Percentiles rank a stretch among this genome's conserved stretches.
phyloP scores from a whole-genome alignment of 2,329 filamentous ascomycete genomes.

The Trichoderma harzianum region DNA sequence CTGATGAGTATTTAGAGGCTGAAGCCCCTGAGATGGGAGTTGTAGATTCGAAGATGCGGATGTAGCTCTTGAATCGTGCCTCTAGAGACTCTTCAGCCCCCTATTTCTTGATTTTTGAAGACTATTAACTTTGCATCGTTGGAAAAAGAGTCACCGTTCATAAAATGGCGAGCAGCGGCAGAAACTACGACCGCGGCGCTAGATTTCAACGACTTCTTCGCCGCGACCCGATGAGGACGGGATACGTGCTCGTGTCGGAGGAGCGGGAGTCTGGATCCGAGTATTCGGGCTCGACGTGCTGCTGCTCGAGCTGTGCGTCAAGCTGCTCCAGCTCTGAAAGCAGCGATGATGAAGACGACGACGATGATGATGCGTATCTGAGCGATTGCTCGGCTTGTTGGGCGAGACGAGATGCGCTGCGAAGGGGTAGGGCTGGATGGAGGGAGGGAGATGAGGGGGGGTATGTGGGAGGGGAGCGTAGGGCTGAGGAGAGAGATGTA shows the following conservation, averaged over 20 bases:
- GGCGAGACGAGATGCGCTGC: neutral
- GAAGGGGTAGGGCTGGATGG: neutral
- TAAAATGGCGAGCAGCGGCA: neutral
- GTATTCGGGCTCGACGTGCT: slow-evolving; percentile 10
- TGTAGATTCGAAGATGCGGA: neutral
- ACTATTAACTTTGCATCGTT: neutral
- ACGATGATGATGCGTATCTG: neutral
- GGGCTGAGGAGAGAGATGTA: neutral
- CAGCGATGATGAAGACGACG: neutral
- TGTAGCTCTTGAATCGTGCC: neutral
- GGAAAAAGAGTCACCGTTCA: neutral
- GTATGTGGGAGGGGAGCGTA: neutral
- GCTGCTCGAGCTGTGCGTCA: slow-evolving; percentile 9
- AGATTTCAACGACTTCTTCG: neutral
- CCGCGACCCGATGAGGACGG: neutral
- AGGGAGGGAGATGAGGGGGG: neutral
- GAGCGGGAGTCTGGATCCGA: slow-evolving; percentile 10
- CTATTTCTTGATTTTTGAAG: neutral
- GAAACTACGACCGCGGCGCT: neutral
- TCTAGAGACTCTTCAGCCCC: neutral
- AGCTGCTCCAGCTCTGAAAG: neutral
- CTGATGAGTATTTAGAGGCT: neutral
- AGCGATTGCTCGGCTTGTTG: slow-evolving; percentile 5
- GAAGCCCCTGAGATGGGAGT: neutral
- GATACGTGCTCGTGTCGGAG: neutral